Conservation (phyloP, 495 filamentous ascomycete species). For the Coniosporium apollinis region DNA sequence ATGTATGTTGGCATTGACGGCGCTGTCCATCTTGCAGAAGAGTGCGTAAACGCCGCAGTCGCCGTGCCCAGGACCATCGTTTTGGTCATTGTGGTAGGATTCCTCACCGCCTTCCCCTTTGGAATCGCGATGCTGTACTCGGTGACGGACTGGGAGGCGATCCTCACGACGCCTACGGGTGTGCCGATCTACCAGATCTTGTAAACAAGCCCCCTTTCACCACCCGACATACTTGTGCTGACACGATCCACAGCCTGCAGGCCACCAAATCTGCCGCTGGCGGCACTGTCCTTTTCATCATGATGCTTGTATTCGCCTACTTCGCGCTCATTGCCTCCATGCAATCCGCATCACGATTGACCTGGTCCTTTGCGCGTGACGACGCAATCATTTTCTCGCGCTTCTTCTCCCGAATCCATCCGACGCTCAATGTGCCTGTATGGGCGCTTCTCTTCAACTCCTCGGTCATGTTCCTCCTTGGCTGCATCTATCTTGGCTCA, state of each 20-base stretch:
- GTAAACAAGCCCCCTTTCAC: too few relatives aligned
- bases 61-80: conserved; percentile 2
- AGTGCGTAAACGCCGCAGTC: conserved; percentile 1
- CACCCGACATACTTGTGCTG: too few relatives aligned
- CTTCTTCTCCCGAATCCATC: not conserved
- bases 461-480: not conserved
- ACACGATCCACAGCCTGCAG: too few relatives aligned
- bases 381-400: too few relatives aligned
- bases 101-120: not conserved
- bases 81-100: not conserved
- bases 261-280: conserved; percentile 13
- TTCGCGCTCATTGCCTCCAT: not conserved
- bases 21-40: conserved; percentile 18
- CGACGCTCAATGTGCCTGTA: not conserved
- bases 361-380: not conserved
- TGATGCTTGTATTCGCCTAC: not conserved
- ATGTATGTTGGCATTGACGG: too few relatives aligned
- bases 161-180: conserved; percentile 9
- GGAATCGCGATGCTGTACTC: conserved; percentile 1
- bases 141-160: not conserved
- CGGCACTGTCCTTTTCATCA: conserved; percentile 10
- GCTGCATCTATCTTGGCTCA: not conserved
- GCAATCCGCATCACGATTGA: not conserved
- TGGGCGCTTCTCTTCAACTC: not conserved
- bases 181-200: conserved; percentile 23